These are phyloP conservation scores for Ascochyta clinopodiicola DNA, from an alignment of 2,329 filamentous ascomycete species.

Conservation along the genomic window DNA sequence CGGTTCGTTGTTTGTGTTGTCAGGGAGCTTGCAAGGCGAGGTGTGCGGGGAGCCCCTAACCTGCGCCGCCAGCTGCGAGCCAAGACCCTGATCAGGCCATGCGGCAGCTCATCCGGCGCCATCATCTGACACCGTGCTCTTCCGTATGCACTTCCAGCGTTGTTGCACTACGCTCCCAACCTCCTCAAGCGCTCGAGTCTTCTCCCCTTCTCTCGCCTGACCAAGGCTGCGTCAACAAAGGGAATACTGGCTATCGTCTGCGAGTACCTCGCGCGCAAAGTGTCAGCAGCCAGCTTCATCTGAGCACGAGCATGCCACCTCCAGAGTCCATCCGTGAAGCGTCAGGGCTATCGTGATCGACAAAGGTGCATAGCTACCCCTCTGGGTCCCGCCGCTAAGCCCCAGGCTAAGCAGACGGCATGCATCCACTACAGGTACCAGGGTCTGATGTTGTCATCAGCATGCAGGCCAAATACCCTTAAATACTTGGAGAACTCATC, in stretches of 20 bases:
- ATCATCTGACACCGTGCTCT: constrained; percentile 28
- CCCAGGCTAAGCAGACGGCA: constrained; percentile 26
- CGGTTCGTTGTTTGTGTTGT: constrained; percentile 4
- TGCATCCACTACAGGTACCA: constrained; percentile 30
- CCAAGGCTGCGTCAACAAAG: not conserved
- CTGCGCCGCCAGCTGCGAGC: constrained; percentile 5
- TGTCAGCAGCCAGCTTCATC: constrained; percentile 21
- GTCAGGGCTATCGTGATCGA: constrained; percentile 28
- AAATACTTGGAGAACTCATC: constrained; percentile 27
- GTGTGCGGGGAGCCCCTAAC: constrained; percentile 20
- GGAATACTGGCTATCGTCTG: constrained; percentile 1
- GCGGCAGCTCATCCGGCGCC: constrained; percentile 4
- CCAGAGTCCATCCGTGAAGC: constrained; percentile 1
- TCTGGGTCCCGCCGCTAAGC: constrained; percentile 30
- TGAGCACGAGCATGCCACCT: constrained; percentile 9
- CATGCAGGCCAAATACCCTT: constrained; percentile 17
- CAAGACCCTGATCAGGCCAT: constrained; percentile 18
- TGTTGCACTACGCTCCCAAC: constrained; percentile 23
- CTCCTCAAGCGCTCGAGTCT: not conserved
- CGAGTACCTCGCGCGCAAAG: not conserved
- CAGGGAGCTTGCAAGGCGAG: constrained; percentile 1
- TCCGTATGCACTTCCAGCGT: constrained; percentile 21
- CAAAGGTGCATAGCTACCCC: constrained; percentile 35
- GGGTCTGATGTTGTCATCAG: constrained; percentile 22
- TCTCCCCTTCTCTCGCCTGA: constrained; percentile 2